phyloP scores from a whole-genome alignment of 1,284 basidiomycete species.

The Moesziomyces antarcticus region DNA sequence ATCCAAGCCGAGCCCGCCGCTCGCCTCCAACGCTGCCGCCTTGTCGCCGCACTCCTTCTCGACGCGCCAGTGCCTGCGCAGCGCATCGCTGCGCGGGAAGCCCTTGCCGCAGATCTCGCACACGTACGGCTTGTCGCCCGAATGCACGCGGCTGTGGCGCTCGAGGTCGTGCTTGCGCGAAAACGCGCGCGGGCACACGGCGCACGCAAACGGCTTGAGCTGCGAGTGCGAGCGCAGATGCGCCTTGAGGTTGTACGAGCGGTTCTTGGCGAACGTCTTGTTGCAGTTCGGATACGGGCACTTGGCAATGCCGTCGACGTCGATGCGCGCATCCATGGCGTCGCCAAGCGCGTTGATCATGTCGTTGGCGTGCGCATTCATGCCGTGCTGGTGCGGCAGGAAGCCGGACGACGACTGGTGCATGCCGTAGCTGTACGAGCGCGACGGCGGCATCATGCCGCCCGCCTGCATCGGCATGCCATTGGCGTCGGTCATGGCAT shows the following conservation, averaged over 20 bases:
- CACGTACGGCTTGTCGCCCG: slow-evolving; percentile 66
- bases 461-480: slow-evolving; percentile 24
- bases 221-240: slow-evolving; percentile 61
- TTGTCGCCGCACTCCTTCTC: slow-evolving; percentile 63
- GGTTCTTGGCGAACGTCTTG: slow-evolving; percentile 65
- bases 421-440: slow-evolving; percentile 28
- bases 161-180: slow-evolving; percentile 66
- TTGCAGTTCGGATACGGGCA: slow-evolving; percentile 61
- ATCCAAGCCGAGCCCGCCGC: slow-evolving; percentile 33
- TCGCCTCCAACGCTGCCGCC: slow-evolving; percentile 55
- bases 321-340: slow-evolving; percentile 56
- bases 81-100: slow-evolving; percentile 65
- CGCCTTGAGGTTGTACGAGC: slow-evolving; percentile 63
- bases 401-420: slow-evolving; percentile 17
- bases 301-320: slow-evolving; percentile 57
- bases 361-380: slow-evolving; percentile 36
- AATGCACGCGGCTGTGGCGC: slow-evolving; percentile 64
- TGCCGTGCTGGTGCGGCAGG: slow-evolving; percentile 28
- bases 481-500: slow-evolving; percentile 14
- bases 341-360: slow-evolving; percentile 59
- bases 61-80: slow-evolving; percentile 65
- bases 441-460: slow-evolving; percentile 41
- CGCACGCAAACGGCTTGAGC: slow-evolving; percentile 62
- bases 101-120: slow-evolving; percentile 65
- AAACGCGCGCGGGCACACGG: slow-evolving; percentile 63